Percentiles rank a stretch among this genome's conserved stretches.
phyloP scores from a whole-genome alignment of 2,329 filamentous ascomycete species.

The Neurospora sp. region DNA sequence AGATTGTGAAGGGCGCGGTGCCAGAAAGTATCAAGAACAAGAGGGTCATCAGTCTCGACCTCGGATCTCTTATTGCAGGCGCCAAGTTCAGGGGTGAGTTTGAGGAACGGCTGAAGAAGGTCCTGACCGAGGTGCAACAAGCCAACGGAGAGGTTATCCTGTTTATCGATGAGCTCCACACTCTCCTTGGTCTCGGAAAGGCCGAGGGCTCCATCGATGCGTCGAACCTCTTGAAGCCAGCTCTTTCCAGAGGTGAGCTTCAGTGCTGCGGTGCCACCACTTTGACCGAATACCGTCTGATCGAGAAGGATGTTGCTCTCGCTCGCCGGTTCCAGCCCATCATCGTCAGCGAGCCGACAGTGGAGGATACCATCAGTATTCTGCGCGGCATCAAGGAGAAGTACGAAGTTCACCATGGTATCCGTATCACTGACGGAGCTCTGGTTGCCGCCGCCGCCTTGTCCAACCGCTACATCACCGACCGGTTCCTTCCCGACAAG shows the following conservation, averaged over 20 bases:
- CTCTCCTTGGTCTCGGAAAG: conserved; percentile 82
- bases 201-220: conserved; percentile 95
- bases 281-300: conserved; percentile 79
- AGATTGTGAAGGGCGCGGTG: conserved; percentile 86
- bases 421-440: conserved; percentile 85
- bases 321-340: conserved; percentile 93
- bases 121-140: conserved; percentile 83
- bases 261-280: conserved; percentile 96
- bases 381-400: conserved; percentile 93
- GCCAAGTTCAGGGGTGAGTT: conserved; percentile 96
- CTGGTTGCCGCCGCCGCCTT: conserved; percentile 86
- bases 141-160: conserved; percentile 84
- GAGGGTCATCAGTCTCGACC: conserved; percentile 73
- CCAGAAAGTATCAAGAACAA: conserved; percentile 96
- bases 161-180: conserved; percentile 93
- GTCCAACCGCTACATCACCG: conserved; percentile 93
- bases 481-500: conserved; percentile 92
- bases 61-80: conserved; percentile 88
- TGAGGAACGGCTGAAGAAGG: conserved; percentile 84
- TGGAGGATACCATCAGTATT: conserved; percentile 90
- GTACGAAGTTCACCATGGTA: conserved; percentile 95
- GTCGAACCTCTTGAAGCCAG: conserved; percentile 87
- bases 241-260: conserved; percentile 81
- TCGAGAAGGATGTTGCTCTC: conserved; percentile 92
- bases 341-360: conserved; percentile 79